These are phyloP conservation scores for Aspergillus heteromorphus DNA, from an alignment of 495 filamentous ascomycete genomes.

Conservation along the genomic window DNA sequence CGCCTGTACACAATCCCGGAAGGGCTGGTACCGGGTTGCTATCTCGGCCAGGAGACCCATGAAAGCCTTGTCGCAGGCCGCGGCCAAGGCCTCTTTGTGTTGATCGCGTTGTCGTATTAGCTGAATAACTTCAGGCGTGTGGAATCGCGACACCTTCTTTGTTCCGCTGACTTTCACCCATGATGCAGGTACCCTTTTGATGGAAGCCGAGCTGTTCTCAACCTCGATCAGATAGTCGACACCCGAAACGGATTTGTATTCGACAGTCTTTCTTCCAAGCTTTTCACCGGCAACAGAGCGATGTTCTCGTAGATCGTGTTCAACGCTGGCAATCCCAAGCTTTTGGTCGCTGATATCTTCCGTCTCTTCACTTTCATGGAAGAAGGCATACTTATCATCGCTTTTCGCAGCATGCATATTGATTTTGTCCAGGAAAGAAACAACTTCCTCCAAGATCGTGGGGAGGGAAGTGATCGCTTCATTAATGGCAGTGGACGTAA, in stretches of 20 bases:
- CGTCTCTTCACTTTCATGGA: slow-evolving; percentile 77
- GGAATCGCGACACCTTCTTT: slow-evolving; percentile 87
- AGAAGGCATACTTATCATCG: slow-evolving; percentile 93
- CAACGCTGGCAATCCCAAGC: slow-evolving; percentile 84
- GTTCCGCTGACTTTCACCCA: slow-evolving; percentile 95
- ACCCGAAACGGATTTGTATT: slow-evolving; percentile 75
- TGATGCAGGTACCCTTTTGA: slow-evolving; percentile 83
- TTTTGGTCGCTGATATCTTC: slow-evolving; percentile 84
- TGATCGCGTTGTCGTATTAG: slow-evolving; percentile 88
- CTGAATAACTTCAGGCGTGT: slow-evolving; percentile 82
- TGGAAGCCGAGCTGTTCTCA: slow-evolving; percentile 59
- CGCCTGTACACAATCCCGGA: slow-evolving; percentile 81
- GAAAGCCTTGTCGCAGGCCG: slow-evolving; percentile 89
- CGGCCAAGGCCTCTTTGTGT: slow-evolving; percentile 86
- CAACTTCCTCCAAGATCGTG: slow-evolving; percentile 63
- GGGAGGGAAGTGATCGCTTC: slow-evolving; percentile 73
- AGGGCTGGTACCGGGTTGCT: slow-evolving; percentile 73
- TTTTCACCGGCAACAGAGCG: slow-evolving; percentile 63
- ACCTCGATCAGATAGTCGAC: slow-evolving; percentile 96
- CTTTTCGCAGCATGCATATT: slow-evolving; percentile 75
- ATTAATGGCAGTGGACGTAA: slow-evolving; percentile 64
- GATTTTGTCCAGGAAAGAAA: slow-evolving; percentile 74
- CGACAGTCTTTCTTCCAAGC: slow-evolving; percentile 61
- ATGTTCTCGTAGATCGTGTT: slow-evolving; percentile 78
- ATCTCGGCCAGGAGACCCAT: slow-evolving; percentile 62